A percentile compares a stretch with the other conserved stretches of the same genome.
phyloP scores from a whole-genome alignment of 805 yeast genomes.

The Torulaspora maleeae region DNA sequence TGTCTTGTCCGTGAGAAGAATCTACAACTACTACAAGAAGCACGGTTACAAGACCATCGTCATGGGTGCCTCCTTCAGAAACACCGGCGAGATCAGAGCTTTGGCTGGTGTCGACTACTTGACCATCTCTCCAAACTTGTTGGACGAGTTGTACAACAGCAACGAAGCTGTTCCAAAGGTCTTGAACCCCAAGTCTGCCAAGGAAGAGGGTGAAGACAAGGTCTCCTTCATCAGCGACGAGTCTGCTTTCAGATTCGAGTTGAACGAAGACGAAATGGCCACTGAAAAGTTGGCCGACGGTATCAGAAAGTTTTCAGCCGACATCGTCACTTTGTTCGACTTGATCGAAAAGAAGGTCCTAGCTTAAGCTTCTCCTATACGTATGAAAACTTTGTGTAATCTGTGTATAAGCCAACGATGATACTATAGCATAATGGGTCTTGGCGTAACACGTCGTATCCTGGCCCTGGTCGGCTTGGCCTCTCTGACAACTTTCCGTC shows the following conservation, averaged over 20 bases:
- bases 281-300: conserved; percentile 97
- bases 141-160: conserved; percentile 83
- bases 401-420: conserved; percentile 2
- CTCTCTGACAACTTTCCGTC: conserved; percentile 4
- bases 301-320: conserved; percentile 95
- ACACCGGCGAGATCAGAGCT: conserved; percentile 89
- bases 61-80: conserved; percentile 99
- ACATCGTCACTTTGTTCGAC: conserved; percentile 71
- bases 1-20: conserved; percentile 80
- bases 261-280: conserved; percentile 98
- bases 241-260: conserved; percentile 78
- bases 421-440: conserved; percentile 12
- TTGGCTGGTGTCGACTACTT: conserved; percentile 95
- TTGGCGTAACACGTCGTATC: conserved; percentile 15
- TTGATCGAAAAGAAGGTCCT: conserved; percentile 57
- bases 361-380: conserved; percentile 28
- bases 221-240: conserved; percentile 81
- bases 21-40: conserved; percentile 98
- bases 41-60: conserved; percentile 94
- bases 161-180: conserved; percentile 72
- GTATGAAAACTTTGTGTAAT: background rate
- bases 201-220: conserved; percentile 50
- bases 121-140: conserved; percentile 89
- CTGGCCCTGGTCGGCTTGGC: background rate
- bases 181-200: conserved; percentile 66